Evolutionary conservation across 1,284 basidiomycete genomes (phyloP).

Genomic region (Boletus smithii): DNA sequence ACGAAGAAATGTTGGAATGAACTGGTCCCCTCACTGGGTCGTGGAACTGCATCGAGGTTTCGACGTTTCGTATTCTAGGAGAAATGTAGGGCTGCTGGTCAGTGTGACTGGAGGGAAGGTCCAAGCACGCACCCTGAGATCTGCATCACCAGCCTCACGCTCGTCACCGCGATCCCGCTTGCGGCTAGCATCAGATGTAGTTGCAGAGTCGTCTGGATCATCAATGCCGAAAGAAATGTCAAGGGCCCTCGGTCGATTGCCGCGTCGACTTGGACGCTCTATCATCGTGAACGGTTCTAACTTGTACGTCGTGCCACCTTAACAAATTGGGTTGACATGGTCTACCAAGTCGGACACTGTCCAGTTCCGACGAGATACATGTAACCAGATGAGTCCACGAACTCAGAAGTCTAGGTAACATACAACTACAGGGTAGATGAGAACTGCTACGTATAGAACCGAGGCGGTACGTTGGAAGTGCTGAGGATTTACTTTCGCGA

Average conservation of each 20-base stretch:
- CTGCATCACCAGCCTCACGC: constrained; percentile 5
- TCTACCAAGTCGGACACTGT: no score
- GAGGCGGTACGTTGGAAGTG: constrained; percentile 12
- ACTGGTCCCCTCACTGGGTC: constrained; percentile 16
- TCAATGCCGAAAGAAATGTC: constrained; percentile 32
- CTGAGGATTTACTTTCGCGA: constrained; percentile 8
- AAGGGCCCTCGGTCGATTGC: constrained; percentile 34
- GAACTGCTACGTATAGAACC: constrained; percentile 2
- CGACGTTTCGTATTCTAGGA: constrained; percentile 27
- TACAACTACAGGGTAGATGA: constrained; percentile 13
- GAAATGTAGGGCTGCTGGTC: neutral
- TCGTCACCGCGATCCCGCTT: constrained; percentile 25
- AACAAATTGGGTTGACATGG: no score
- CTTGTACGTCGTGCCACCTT: no score
- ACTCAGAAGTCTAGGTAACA: constrained; percentile 16
- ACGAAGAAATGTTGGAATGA: neutral
- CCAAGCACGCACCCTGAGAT: constrained; percentile 20
- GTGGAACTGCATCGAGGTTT: constrained; percentile 24
- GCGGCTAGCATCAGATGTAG: constrained; percentile 29
- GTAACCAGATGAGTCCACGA: constrained; percentile 16
- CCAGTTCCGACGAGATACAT: constrained; percentile 7
- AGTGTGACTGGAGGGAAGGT: neutral
- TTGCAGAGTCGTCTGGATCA: constrained; percentile 25
- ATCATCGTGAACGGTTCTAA: no score
- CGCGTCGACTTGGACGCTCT: constrained; percentile 22